Evolutionary conservation across 192 early-diverging fungal genomes (phyloP).

Genomic region (Polychytrium aggregatum): DNA sequence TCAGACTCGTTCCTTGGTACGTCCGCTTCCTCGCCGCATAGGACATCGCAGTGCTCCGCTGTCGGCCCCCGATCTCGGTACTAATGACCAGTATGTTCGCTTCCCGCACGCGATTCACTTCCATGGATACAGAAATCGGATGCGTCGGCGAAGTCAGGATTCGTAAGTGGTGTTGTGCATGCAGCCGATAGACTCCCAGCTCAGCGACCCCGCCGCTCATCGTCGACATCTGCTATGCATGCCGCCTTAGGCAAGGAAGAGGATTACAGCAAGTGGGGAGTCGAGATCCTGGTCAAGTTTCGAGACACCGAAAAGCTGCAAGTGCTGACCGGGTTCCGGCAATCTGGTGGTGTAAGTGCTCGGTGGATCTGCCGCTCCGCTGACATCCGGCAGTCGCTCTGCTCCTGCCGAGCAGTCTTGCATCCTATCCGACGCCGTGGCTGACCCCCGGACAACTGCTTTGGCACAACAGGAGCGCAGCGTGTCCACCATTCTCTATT

Average conservation of each 20-base stretch:
- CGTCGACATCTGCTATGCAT: background rate
- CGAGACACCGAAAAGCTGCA: conserved; percentile 73
- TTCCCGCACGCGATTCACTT: no score
- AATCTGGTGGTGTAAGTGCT: conserved; percentile 76
- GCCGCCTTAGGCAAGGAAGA: conserved; percentile 30
- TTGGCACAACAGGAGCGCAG: conserved; percentile 88
- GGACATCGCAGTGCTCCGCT: no score
- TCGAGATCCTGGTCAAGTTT: conserved; percentile 93
- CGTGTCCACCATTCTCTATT: conserved; percentile 90
- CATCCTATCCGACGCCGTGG: no score
- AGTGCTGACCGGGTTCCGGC: conserved; percentile 72
- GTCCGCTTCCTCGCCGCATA: no score
- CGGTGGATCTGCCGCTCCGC: no score
- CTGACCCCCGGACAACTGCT: no score
- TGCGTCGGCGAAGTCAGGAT: conserved; percentile 67
- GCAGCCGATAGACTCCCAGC: no score
- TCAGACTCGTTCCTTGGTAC: conserved; percentile 57
- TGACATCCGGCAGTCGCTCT: background rate
- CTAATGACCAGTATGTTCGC: no score
- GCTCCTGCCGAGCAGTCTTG: background rate
- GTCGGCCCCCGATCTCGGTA: no score
- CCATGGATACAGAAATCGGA: conserved; percentile 45
- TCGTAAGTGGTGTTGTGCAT: conserved; percentile 36
- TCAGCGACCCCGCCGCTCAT: no score
- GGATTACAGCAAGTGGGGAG: conserved; percentile 85